Evolutionary conservation across 2,329 filamentous ascomycete genomes (phyloP), one percentile per base, ranked within the genome.

Genomic region (Aspergillus sp.): DNA sequence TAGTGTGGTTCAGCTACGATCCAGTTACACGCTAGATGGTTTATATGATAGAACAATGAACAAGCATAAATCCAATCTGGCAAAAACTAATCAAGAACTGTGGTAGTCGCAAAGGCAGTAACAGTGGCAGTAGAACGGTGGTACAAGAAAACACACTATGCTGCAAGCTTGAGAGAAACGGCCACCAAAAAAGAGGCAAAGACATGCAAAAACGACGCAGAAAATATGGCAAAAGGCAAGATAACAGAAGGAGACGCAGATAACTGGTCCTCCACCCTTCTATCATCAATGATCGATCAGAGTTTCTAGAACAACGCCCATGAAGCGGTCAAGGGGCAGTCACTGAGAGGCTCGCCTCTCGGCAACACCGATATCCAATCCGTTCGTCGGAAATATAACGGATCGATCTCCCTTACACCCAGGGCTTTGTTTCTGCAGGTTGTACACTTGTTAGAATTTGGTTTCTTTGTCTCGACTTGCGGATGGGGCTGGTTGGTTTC

Each of bases 101-200:
- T 44, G 40, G 41, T 37, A 49, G 35, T 37, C 48, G 35, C 48
- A 41, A 37, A 37, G 17, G 41, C 14, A 46, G 41, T 46, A 17
- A 31, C 31, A 39, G 41, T 23, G 23, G 23, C 9, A 27, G 19
- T 15, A 46, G n/a, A 31, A 27, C 7, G 46, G 37, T 23, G 19
- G n/a, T 52, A 37, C 24, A 33, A 21, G 41, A 11, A 46, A 53
- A 53, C 12, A 24, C 21, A 53, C 50, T 50, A 52, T 52, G 40
- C 50, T 44, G 40, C 40, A 45, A 23, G 40, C 24, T 45, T 35
- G 39, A 17, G 5, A 35, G 17, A 45, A 53, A 39, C 43, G 19
- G 33, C 31, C 48, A 55, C 17, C 33, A 43, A 35, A 35, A 33
- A 12, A 23, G 33, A 44, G 17, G 33, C 6, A 24, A 27, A 24